phyloP scores from a whole-genome alignment of 768 basidiomycete genomes.

The Leucosporidium creatinivorum region DNA sequence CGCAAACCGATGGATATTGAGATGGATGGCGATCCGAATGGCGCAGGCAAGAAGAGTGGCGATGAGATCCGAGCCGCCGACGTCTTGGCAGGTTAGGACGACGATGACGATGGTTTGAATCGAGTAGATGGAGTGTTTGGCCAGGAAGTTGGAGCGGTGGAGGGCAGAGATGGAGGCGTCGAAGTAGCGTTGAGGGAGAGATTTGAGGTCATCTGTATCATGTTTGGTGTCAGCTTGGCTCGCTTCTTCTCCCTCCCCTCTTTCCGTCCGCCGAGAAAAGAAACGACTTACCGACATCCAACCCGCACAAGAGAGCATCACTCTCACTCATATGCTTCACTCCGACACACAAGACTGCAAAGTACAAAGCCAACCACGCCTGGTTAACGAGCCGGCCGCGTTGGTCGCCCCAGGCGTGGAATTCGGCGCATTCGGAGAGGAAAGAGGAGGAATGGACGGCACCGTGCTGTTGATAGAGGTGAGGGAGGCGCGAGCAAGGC shows the following conservation, averaged over 20 bases:
- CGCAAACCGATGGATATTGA: slow-evolving; percentile 20
- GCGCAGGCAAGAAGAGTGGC: slow-evolving; percentile 24
- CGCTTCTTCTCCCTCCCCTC: not conserved
- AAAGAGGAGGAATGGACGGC: no score
- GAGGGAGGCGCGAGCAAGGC: no score
- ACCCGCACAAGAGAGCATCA: not conserved
- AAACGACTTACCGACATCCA: not conserved
- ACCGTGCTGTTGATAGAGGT: no score
- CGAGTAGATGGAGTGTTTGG: slow-evolving; percentile 22
- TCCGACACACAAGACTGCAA: slow-evolving; percentile 14
- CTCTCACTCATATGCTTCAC: slow-evolving; percentile 20
- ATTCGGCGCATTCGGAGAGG: slow-evolving; percentile 6
- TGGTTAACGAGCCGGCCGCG: slow-evolving; percentile 18
- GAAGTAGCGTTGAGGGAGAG: slow-evolving; percentile 1
- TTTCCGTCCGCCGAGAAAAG: not conserved
- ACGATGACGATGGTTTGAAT: slow-evolving; percentile 17
- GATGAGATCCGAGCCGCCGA: slow-evolving; percentile 19
- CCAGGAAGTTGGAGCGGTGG: slow-evolving; percentile 20
- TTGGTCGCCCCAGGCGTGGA: slow-evolving; percentile 18
- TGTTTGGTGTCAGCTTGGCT: not conserved
- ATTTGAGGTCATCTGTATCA: not conserved
- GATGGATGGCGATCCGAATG: slow-evolving; percentile 26
- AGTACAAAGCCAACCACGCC: slow-evolving; percentile 28
- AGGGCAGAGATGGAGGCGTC: slow-evolving; percentile 20
- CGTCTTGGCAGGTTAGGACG: slow-evolving; percentile 19